These are phyloP conservation scores for Parastagonospora nodorum DNA, from an alignment of 2,329 filamentous ascomycete genomes.

Conservation along the genomic window DNA sequence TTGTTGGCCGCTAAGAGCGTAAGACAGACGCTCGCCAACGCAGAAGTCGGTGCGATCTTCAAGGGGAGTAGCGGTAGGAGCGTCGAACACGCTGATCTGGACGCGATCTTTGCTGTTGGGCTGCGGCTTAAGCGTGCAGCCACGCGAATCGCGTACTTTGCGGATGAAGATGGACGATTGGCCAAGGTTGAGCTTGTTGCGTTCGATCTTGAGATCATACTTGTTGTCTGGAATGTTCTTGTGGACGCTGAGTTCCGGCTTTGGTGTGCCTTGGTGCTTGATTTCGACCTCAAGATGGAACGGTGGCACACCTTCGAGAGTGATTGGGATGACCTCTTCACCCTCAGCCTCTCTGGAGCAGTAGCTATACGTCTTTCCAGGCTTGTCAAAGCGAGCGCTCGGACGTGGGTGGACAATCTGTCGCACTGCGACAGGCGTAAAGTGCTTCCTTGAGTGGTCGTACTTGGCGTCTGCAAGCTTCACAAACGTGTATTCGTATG, in stretches of 20 bases:
- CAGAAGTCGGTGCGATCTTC: constrained; percentile 89
- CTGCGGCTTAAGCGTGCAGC: constrained; percentile 76
- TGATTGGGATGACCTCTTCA: constrained; percentile 87
- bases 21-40: constrained; percentile 91
- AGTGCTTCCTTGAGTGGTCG: constrained; percentile 69
- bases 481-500: constrained; percentile 84
- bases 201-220: constrained; percentile 83
- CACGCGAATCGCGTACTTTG: constrained; percentile 83
- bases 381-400: constrained; percentile 78
- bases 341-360: constrained; percentile 82
- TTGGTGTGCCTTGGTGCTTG: constrained; percentile 82
- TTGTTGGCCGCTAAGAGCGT: constrained; percentile 85
- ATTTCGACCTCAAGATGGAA: constrained; percentile 93
- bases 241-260: constrained; percentile 80
- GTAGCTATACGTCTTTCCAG: constrained; percentile 93
- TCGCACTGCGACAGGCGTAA: constrained; percentile 70
- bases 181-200: constrained; percentile 83
- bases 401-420: constrained; percentile 87
- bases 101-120: constrained; percentile 61
- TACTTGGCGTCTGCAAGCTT: constrained; percentile 87
- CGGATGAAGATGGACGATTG: constrained; percentile 87
- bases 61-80: constrained; percentile 85
- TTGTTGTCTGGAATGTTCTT: constrained; percentile 75
- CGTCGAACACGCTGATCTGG: constrained; percentile 89
- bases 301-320: constrained; percentile 79